Base-by-base conservation (phyloP, 257 asterid genomes). In the Phtheirospermum japonicum region DNA sequence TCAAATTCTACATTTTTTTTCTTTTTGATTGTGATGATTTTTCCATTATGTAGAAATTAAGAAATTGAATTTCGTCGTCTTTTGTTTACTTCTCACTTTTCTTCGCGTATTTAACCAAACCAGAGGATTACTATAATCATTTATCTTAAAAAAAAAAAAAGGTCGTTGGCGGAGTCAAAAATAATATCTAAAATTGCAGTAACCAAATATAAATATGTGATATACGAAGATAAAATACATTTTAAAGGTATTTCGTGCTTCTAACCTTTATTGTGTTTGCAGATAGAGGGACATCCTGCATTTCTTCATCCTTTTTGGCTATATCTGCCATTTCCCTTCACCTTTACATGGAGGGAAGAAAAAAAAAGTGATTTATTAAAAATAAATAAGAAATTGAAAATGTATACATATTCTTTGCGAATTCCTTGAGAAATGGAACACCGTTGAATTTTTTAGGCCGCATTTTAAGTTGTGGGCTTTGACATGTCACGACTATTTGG, bases 381-480 rank as follows among this genome's bases (percentile, higher is more conserved):
- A 14, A 45, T 45, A 57, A 28, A 39, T 7, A 3, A 64, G 5
- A 11, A 11, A 23, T 23, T 1, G 49, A 42, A 42, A 13, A 34
- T 3, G 4, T 40, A 19, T 2, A n/a, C 18, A 2, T 19, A 12
- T 28, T 4, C 16, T 43, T 28, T 54, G 34, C 26, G 0, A 16
- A 19, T 26, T 61, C 75, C 77, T 61, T 26, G 46, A 72, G 48
- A 46, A 61, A 66, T 26, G 73, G 73, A 32, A 33, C 51, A 60
- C 69, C 77, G 34, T 36, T 45, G 30, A 28, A 20, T 52, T 52
- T 51, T 5, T 54, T 32, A 32, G 68, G 46, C n/a, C 33, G 39
- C 12, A 31, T 16, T 13, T 40, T 10, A 14, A 68, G 23, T 1
- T 5, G 10, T 65, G 64, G 67, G 46, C 63, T 65, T 63, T 26